Percentiles rank a stretch among this genome's conserved stretches.
phyloP scores from a whole-genome alignment of 2,329 filamentous ascomycete genomes.

The Fusarium albosuccineum region DNA sequence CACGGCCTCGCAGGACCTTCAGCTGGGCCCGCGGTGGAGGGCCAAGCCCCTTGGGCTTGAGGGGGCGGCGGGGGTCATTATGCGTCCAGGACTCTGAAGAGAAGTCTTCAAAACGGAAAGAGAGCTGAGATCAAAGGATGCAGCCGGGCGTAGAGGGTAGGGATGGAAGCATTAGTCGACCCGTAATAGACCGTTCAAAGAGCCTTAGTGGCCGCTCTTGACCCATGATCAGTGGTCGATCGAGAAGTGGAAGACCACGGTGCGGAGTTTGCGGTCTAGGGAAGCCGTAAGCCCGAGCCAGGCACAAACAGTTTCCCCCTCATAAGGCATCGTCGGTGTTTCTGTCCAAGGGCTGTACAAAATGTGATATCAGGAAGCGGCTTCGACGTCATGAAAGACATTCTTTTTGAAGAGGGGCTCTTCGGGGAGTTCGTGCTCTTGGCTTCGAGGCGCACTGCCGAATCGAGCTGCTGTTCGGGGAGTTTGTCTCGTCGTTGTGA shows the following conservation, averaged over 20 bases:
- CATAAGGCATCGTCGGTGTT: background rate
- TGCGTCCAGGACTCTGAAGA: background rate
- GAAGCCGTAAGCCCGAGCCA: constrained; percentile 32
- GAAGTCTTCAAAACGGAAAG: background rate
- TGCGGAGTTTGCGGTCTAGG: constrained; percentile 36
- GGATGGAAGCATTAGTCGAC: constrained; percentile 16
- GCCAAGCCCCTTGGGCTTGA: constrained; percentile 19
- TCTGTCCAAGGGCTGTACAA: background rate
- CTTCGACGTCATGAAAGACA: background rate
- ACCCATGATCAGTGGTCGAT: constrained; percentile 11
- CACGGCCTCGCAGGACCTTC: constrained; percentile 12
- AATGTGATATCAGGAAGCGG: background rate
- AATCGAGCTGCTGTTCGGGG: constrained; percentile 14
- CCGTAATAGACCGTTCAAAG: constrained; percentile 13
- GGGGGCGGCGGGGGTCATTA: constrained; percentile 16
- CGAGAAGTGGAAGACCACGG: constrained; percentile 6
- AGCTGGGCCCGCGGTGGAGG: constrained; percentile 15
- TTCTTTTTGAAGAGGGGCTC: constrained; percentile 6
- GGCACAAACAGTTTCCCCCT: constrained; percentile 8
- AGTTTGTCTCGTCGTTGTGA: constrained; percentile 4
- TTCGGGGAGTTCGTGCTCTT: constrained; percentile 21
- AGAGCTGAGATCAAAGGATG: constrained; percentile 23
- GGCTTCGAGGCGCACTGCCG: background rate
- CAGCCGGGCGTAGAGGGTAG: constrained; percentile 7
- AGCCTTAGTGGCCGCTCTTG: constrained; percentile 1